Base-by-base conservation (phyloP, 2,329 filamentous ascomycete genomes). In the Cladosporium colombiae region DNA sequence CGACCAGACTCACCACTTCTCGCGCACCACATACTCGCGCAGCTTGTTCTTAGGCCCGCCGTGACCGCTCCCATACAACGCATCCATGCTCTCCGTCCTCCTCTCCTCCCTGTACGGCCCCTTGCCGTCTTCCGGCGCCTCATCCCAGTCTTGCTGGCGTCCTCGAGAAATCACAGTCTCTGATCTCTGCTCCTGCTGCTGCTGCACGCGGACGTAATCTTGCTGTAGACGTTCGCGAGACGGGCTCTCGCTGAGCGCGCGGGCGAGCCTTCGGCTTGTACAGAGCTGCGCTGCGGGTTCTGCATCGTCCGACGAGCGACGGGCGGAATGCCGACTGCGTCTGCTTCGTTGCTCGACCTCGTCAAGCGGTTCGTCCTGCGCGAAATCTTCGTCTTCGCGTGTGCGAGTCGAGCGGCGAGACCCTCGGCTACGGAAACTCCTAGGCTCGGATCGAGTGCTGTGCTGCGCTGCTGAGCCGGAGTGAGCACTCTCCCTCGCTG, bases 181-280 rank as follows among this genome's bases (percentile, higher is more conserved):
- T 1, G 62, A 25, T n/a, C 40, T 40, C n/a, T 27, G 31, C 40
- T 68, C 62, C 29, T 37, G 55, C 33, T 65, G 23, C 55, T 57
- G 33, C 31, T 57, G 29, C 23, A 31, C 16, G 21, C 44, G 46
- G 29, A 65, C 37, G 18, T 46, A 50, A 25, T 57, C 55, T n/a
- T 21, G 53, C 18, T 53, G 27, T 21, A 69, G 37, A 16, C 61
- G 63, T 49, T 75, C 74, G 18, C 73, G 66, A 25, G 73, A 74
- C 11, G 74, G 74, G 63, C 73, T 75, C 65, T 75, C 73, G 65
- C 73, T 75, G 25, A 71, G 58, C 5, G 70, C 69, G 14, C 64
- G 65, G 35, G 63, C 65, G 21, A 73, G 66, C 13, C 67, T 65
- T 27, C 62, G 53, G 44, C 58, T 50, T 46, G 14, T 31, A 37